Evolutionary conservation across 257 asterid species (phyloP), one percentile per base, ranked within the genome.

Genomic region (Mitragyna speciosa): DNA sequence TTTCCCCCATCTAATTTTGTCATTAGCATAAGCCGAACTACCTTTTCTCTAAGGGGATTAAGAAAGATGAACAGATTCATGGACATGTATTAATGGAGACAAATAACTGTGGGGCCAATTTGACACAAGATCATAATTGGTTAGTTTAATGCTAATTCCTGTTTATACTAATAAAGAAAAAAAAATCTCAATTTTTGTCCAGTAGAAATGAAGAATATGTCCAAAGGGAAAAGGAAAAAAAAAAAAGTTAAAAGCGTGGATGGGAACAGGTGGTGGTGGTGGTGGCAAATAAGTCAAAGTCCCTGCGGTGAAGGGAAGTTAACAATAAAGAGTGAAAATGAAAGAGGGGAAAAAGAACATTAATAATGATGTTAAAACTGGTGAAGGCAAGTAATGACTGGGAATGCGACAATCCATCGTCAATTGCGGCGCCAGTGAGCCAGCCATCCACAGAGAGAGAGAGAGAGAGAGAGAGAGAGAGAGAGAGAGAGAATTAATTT

Each of bases 351-450:
- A 5, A 26, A 63, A 7, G 4, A 63, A 45, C 11, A 2, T 5
- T 63, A n/a, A 56, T 72, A 45, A 77, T 66, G 66, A 82, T 30
- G 64, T 9, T 4, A 31, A 22, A 30, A 74, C 20, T 41, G 52
- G 54, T 45, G 80, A 84, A 76, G 68, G 51, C 85, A 76, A 39
- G 68, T 49, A 56, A 16, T 20, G 71, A 67, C 52, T 51, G 63
- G 33, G 86, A 77, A 83, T 51, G 76, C 56, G 87, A 80, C 85
- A 85, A 63, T 66, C 78, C 72, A 64, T 79, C 88, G 89, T 81
- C 85, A 83, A 81, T 87, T 85, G 88, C 87, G 89, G 91, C 86
- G 90, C 85, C 81, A 70, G 39, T 75, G 78, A 74, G 73, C 65
- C 33, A 67, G 14, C 28, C 3, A 33, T 58, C n/a, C n/a, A n/a